phyloP scores from a whole-genome alignment of 805 yeast genomes.

The Yamadazyma ubonensis region DNA sequence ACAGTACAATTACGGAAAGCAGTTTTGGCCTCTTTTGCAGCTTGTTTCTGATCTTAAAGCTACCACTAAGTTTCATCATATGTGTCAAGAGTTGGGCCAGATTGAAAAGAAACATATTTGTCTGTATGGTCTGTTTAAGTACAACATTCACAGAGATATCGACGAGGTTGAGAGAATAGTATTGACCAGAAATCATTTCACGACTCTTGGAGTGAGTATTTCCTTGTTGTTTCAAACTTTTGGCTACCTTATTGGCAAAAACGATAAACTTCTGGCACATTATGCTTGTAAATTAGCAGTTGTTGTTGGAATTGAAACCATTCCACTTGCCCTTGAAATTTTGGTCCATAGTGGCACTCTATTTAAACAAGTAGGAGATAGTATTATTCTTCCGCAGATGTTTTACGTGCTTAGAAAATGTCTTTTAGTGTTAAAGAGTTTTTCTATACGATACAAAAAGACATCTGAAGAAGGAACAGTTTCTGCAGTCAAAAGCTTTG shows the following conservation, averaged over 20 bases:
- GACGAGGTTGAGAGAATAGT: neutral
- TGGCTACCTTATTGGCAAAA: conserved; percentile 35
- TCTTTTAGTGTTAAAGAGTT: conserved; percentile 23
- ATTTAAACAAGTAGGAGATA: conserved; percentile 37
- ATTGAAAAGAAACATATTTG: neutral
- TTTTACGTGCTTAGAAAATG: conserved; percentile 24
- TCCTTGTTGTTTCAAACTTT: conserved; percentile 33
- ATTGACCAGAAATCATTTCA: neutral
- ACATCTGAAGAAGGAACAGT: neutral
- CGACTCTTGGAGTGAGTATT: conserved; percentile 6
- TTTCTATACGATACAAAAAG: conserved; percentile 20
- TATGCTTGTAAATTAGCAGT: conserved; percentile 32
- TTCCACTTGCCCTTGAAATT: conserved; percentile 31
- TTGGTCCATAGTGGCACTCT: conserved; percentile 28
- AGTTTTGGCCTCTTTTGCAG: neutral
- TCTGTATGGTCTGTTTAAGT: neutral
- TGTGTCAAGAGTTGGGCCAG: neutral
- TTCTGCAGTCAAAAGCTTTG: neutral
- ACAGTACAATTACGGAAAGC: neutral
- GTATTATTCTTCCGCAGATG: conserved; percentile 38
- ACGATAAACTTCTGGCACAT: conserved; percentile 29
- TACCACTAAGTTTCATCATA: neutral
- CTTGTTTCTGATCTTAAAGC: neutral
- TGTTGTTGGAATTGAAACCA: conserved; percentile 28
- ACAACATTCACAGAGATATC: neutral